Evolutionary conservation across 495 filamentous ascomycete species (phyloP), one percentile per base, ranked within the genome.

Genomic region (Hapsidospora chrysogenum): DNA sequence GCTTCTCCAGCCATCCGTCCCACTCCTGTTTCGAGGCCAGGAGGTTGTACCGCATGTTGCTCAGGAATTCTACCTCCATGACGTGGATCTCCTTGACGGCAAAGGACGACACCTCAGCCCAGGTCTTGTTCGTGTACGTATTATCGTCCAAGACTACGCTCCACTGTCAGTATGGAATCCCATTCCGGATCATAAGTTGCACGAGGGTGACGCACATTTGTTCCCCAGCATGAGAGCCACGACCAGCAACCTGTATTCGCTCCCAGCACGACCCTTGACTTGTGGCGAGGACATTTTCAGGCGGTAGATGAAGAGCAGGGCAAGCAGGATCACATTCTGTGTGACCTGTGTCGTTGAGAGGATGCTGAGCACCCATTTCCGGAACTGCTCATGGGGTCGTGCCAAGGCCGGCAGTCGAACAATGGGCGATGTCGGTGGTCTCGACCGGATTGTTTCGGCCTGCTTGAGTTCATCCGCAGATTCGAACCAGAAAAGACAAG

Each of bases 111-210:
- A 99, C 92, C 45, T 99, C 92, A 10, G 92, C 89, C 92, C 92
- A 99, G 1, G 92, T 96, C 64, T 96, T 94, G 64, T 99, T 99
- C 35, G 92, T 96, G 57, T 96, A 99, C 2, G 92, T 96, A 53
- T 96, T 99, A 49, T 99, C 92, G 50, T 99, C 92, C 43, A 99
- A 60, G 48, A 94, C 80, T 85, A 40, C 13, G 17, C 41, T 14
- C 11, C 33, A 25, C 15, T 37, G 28, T 47, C 38, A 48, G 45
- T 10, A 28, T 30, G 14, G 10, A 41, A n/a, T n/a, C n/a, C n/a
- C n/a, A n/a, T n/a, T n/a, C n/a, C n/a, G n/a, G n/a, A n/a, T n/a
- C n/a, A n/a, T n/a, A n/a, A 30, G 4, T 31, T 9, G 15, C 6
- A 31, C 7, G 4, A 17, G 3, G 28, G 11, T 14, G 18, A 59